phyloP scores from a whole-genome alignment of 2,329 filamentous ascomycete species.

The Talaromyces sp. region DNA sequence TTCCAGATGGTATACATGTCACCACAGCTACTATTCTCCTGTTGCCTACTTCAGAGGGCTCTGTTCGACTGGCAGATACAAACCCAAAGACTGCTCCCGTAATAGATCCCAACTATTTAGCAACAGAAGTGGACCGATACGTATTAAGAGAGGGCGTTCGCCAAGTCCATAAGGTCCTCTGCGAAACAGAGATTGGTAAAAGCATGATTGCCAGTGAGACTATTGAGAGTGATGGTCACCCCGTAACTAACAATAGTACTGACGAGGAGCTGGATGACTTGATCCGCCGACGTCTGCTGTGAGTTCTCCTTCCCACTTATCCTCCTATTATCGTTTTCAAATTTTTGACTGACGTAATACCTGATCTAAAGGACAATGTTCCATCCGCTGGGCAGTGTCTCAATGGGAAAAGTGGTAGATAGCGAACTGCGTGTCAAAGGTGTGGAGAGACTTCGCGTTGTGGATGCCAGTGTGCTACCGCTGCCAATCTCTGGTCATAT shows the following conservation, averaged over 20 bases:
- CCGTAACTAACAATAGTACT: too few species aligned
- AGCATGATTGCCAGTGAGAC: neutral
- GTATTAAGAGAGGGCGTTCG: constrained; percentile 1
- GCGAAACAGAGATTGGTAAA: neutral
- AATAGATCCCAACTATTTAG: constrained; percentile 3
- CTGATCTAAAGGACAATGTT: too few species aligned
- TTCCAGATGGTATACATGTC: neutral
- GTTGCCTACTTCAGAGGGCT: constrained; percentile 2
- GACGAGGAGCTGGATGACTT: neutral
- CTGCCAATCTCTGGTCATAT: neutral
- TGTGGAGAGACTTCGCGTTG: constrained; percentile 14
- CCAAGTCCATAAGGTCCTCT: neutral
- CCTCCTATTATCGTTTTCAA: too few species aligned
- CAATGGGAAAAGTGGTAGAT: constrained; percentile 17
- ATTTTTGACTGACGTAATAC: neutral
- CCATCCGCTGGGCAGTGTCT: neutral
- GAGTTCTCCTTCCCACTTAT: neutral
- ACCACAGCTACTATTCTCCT: neutral
- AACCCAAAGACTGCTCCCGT: neutral
- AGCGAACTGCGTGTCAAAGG: constrained; percentile 15
- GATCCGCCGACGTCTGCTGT: neutral
- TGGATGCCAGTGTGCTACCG: constrained; percentile 8
- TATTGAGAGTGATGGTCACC: too few species aligned
- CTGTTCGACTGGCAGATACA: neutral
- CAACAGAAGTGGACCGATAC: neutral